Evolutionary conservation across 2,329 filamentous ascomycete genomes (phyloP).

Genomic region (Ophiostoma piceae): DNA sequence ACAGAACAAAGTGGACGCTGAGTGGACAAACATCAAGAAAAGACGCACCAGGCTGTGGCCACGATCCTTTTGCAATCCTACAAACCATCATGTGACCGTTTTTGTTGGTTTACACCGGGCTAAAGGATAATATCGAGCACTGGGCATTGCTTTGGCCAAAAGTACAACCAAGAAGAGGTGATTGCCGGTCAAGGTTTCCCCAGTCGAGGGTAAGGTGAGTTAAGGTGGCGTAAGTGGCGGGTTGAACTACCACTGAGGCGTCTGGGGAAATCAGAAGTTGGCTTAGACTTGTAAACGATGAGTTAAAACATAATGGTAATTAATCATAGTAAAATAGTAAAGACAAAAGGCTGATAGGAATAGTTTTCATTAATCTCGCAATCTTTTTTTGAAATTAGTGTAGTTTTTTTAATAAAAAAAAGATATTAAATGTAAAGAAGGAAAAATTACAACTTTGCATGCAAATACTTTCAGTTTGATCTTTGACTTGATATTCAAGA

Average conservation of each 20-base stretch:
- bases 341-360: too few relatives aligned
- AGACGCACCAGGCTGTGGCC: background rate
- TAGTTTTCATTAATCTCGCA: too few relatives aligned
- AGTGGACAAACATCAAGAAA: background rate
- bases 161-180: background rate
- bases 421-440: too few relatives aligned
- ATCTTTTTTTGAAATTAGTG: too few relatives aligned
- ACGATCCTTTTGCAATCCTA: background rate
- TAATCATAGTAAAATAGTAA: too few relatives aligned
- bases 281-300: background rate
- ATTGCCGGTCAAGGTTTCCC: background rate
- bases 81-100: background rate
- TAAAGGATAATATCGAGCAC: background rate
- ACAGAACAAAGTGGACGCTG: background rate
- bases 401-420: too few relatives aligned
- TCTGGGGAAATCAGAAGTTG: background rate
- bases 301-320: too few relatives aligned
- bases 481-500: background rate
- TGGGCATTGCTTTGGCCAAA: background rate
- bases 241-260: background rate
- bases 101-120: background rate
- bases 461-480: too few relatives aligned
- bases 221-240: background rate
- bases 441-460: too few relatives aligned
- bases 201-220: background rate